Evolutionary conservation across 129 eudicot genomes (phyloP).

Genomic region (Tagetes patula): DNA sequence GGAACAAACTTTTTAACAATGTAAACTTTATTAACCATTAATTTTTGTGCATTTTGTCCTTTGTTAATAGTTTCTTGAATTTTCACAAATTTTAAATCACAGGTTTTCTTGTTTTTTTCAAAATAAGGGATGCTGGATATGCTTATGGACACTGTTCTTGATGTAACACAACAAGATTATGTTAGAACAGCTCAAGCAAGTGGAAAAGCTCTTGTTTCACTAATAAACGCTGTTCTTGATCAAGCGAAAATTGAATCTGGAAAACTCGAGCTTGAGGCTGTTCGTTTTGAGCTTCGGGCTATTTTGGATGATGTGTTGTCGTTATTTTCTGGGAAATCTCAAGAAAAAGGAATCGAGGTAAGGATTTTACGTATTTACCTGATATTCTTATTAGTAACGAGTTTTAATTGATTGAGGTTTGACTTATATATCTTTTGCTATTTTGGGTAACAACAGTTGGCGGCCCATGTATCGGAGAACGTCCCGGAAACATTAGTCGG

Average conservation of each 20-base stretch:
- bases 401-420: neutral
- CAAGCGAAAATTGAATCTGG: conserved; percentile 98
- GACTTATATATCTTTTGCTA: conserved; percentile 4
- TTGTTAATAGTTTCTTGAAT: no score
- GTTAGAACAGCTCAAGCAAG: conserved; percentile 86
- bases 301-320: conserved; percentile 79
- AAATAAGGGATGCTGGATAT: conserved; percentile 87
- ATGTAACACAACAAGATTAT: conserved; percentile 65
- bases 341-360: conserved; percentile 80
- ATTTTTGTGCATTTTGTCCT: no score
- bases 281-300: conserved; percentile 75
- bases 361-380: neutral
- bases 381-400: neutral
- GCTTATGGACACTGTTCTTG: conserved; percentile 89
- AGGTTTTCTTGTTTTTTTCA: neutral
- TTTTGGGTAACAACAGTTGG: conserved; percentile 54
- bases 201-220: conserved; percentile 75
- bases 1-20: no score
- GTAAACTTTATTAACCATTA: no score
- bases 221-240: conserved; percentile 87
- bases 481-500: conserved; percentile 87
- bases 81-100: no score
- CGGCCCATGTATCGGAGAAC: conserved; percentile 75
- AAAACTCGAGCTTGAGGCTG: conserved; percentile 88
- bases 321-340: conserved; percentile 68